Conservation (phyloP, 202 grass and related monocot genomes). For the Cymbopogon flexuosus region DNA sequence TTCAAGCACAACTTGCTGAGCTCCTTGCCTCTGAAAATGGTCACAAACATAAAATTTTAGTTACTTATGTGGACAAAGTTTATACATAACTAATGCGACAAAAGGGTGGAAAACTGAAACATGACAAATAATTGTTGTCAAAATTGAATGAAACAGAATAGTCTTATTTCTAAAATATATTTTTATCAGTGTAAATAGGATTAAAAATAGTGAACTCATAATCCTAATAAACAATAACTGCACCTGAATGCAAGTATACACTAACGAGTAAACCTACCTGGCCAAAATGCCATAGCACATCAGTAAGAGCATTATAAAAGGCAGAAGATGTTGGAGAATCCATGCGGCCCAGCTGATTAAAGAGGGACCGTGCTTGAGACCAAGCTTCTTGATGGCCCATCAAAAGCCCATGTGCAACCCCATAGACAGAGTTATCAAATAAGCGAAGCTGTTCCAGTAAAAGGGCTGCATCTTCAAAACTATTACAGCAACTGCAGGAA, state of each 20-base stretch:
- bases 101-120: not conserved
- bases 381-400: constrained; percentile 80
- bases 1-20: constrained; percentile 88
- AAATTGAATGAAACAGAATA: not conserved
- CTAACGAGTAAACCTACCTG: constrained; percentile 55
- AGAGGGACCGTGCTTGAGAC: constrained; percentile 64
- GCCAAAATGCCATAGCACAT: constrained; percentile 99
- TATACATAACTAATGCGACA: not conserved
- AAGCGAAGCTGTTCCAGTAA: constrained; percentile 90
- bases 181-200: not conserved
- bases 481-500: constrained; percentile 81
- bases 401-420: constrained; percentile 82
- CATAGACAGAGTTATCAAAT: constrained; percentile 92
- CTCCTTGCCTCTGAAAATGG: constrained; percentile 74
- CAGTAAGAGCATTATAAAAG: constrained; percentile 96
- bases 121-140: not conserved
- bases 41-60: not conserved
- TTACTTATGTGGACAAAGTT: not conserved
- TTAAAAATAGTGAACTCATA: not conserved
- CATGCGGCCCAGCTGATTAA: constrained; percentile 75
- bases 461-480: constrained; percentile 90
- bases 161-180: constrained; percentile 7
- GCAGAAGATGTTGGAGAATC: constrained; percentile 89
- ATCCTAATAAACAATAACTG: constrained; percentile 2
- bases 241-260: constrained; percentile 6